Percentiles rank a stretch among this genome's conserved stretches.
Evolutionary conservation across 2,329 filamentous ascomycete genomes (phyloP).

Genomic region (Xylariaceae sp.): DNA sequence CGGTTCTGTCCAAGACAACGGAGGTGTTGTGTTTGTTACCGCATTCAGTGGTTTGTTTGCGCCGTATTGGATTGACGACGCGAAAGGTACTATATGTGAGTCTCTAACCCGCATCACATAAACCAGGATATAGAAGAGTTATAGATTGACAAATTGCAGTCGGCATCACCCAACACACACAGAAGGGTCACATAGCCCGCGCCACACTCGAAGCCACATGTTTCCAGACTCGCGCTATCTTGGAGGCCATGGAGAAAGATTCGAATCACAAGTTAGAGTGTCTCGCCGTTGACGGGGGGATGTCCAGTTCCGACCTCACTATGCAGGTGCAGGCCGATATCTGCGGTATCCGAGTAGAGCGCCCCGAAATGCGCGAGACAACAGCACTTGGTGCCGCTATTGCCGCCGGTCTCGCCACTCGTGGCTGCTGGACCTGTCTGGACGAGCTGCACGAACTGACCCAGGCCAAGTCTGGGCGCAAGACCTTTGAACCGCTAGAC

Average conservation of each 20-base stretch:
- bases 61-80: slow-evolving; percentile 93
- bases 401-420: slow-evolving; percentile 74
- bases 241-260: slow-evolving; percentile 87
- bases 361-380: slow-evolving; percentile 85
- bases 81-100: slow-evolving; percentile 78
- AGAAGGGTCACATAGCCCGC: slow-evolving; percentile 80
- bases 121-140: too few relatives aligned
- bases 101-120: slow-evolving; percentile 19
- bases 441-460: slow-evolving; percentile 66
- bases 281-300: slow-evolving; percentile 81
- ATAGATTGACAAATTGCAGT: slow-evolving; percentile 42
- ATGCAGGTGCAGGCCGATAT: slow-evolving; percentile 92
- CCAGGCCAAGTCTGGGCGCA: slow-evolving; percentile 63
- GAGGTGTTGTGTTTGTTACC: slow-evolving; percentile 82
- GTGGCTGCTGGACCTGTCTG: slow-evolving; percentile 72
- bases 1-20: slow-evolving; percentile 62
- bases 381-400: slow-evolving; percentile 86
- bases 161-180: slow-evolving; percentile 80
- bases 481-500: slow-evolving; percentile 66
- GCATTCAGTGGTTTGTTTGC: slow-evolving; percentile 89
- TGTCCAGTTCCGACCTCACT: slow-evolving; percentile 82
- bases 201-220: slow-evolving; percentile 88
- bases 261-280: slow-evolving; percentile 70
- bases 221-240: slow-evolving; percentile 87
- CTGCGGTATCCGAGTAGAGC: slow-evolving; percentile 74